These are phyloP conservation scores for Juglanconis sp. DNA, from an alignment of 2,329 filamentous ascomycete genomes.

Conservation along the genomic window DNA sequence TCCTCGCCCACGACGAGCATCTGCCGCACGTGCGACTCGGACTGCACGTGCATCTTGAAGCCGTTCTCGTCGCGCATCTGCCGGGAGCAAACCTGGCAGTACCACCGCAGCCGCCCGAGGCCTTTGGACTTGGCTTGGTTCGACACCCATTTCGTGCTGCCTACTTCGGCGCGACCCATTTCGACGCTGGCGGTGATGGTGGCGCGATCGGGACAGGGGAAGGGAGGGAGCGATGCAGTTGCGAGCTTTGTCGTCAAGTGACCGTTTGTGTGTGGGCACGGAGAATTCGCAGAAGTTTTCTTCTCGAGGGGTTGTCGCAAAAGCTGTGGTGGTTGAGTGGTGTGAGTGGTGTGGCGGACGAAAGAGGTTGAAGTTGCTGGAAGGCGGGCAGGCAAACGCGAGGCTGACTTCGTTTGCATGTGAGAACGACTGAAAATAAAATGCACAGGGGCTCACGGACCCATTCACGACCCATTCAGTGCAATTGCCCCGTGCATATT, in stretches of 20 bases:
- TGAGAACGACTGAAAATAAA: too few relatives aligned
- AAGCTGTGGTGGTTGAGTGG: not conserved
- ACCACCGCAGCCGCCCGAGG: constrained; percentile 81
- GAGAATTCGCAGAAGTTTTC: not conserved
- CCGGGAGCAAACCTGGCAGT: constrained; percentile 77
- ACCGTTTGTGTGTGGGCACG: not conserved
- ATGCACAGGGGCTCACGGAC: too few relatives aligned
- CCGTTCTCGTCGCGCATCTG: constrained; percentile 83
- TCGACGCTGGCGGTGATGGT: constrained; percentile 32
- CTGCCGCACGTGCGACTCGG: constrained; percentile 83
- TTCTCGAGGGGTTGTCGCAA: not conserved
- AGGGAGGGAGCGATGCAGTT: not conserved
- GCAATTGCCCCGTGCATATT: too few relatives aligned
- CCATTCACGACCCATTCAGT: too few relatives aligned
- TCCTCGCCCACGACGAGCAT: constrained; percentile 87
- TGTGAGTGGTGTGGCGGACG: not conserved
- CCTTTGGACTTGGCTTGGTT: constrained; percentile 88
- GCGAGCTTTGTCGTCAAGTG: not conserved
- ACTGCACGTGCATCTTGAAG: constrained; percentile 84
- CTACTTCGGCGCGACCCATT: constrained; percentile 91
- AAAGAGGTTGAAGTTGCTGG: too few relatives aligned
- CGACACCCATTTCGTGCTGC: constrained; percentile 82
- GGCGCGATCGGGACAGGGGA: constrained; percentile 1
- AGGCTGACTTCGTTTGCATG: too few relatives aligned
- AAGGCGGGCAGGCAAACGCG: too few relatives aligned